These are phyloP conservation scores for Aureoboletus auriporus DNA, from an alignment of 768 basidiomycete genomes.

Conservation along the genomic window DNA sequence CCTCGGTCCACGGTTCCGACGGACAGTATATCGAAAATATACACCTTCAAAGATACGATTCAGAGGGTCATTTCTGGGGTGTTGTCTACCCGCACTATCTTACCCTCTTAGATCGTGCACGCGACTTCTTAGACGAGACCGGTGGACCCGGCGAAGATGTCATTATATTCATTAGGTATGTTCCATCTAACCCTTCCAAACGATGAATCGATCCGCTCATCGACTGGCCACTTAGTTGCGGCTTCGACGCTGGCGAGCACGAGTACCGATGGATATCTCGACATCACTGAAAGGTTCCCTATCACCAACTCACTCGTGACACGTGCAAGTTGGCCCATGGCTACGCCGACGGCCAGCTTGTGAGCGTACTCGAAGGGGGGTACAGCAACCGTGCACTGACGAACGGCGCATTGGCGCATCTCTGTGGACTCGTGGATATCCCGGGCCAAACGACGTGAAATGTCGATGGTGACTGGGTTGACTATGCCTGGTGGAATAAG, in stretches of 20 bases:
- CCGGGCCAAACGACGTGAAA: background rate
- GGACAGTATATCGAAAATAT: conserved; percentile 24
- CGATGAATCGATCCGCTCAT: background rate
- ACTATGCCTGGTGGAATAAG: conserved; percentile 59
- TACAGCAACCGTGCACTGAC: conserved; percentile 88
- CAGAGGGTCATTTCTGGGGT: conserved; percentile 7
- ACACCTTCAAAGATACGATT: conserved; percentile 12
- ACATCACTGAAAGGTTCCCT: conserved; percentile 90
- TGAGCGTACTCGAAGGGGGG: conserved; percentile 93
- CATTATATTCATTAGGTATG: conserved; percentile 82
- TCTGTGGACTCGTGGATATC: conserved; percentile 55
- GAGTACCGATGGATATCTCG: conserved; percentile 90
- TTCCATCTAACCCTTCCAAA: background rate
- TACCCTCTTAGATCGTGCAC: conserved; percentile 60
- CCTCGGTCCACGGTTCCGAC: conserved; percentile 10
- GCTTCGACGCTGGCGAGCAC: conserved; percentile 93
- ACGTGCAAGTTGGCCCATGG: conserved; percentile 57
- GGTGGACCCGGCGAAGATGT: conserved; percentile 64
- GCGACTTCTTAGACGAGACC: conserved; percentile 65
- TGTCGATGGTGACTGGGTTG: conserved; percentile 22
- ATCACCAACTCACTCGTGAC: conserved; percentile 76
- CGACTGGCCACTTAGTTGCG: conserved; percentile 54
- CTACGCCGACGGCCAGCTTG: conserved; percentile 63
- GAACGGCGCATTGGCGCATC: conserved; percentile 80
- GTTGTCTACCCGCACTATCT: conserved; percentile 65